Base-by-base conservation (phyloP, 2,329 filamentous ascomycete species). In the Endothia cerciana region DNA sequence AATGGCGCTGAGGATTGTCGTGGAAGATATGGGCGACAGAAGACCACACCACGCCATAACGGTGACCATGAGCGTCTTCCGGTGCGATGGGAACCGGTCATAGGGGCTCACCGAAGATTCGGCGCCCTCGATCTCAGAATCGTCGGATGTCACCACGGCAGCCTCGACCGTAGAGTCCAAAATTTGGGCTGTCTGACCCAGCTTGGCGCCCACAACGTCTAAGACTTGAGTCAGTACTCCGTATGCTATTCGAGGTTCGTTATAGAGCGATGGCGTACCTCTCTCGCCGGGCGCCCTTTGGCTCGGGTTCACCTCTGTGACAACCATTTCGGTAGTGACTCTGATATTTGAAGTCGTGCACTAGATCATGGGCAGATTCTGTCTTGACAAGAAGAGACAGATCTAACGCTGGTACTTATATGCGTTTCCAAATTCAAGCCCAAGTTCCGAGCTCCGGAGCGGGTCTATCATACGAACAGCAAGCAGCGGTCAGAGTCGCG, bases 31-130 rank as follows among this genome's bases (percentile, higher is more conserved):
- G 7, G 63, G 63, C 5, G 63, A 65, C 57, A 65, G 49, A 4
- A 65, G 57, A 45, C 63, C 63, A 33, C 63, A 65, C 63, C 63
- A 65, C 13, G 63, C 45, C 56, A 65, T 65, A 1, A 65, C 63
- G 4, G 58, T 38, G n/a, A 65, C 63, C 63, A 65, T 65, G 25
- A 65, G 40, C 38, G 36, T 55, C 49, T 56, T 65, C 11, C 63
- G 57, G 13, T 57, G 63, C 38, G 57, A 28, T 53, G 63, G 49
- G 36, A 65, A 65, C 15, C 63, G 57, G 47, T 65, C 58, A 28
- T 65, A 65, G 25, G 58, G 57, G 22, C 47, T 47, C n/a, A n/a
- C 6, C 11, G 15, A 19, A n/a, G 57, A 19, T 40, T 55, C 57
- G 6, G 38, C 49, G 4, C 58, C 38, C 36, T 63, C 61, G 5